phyloP scores from a whole-genome alignment of 306 rosid genomes.

The Corylus americana region DNA sequence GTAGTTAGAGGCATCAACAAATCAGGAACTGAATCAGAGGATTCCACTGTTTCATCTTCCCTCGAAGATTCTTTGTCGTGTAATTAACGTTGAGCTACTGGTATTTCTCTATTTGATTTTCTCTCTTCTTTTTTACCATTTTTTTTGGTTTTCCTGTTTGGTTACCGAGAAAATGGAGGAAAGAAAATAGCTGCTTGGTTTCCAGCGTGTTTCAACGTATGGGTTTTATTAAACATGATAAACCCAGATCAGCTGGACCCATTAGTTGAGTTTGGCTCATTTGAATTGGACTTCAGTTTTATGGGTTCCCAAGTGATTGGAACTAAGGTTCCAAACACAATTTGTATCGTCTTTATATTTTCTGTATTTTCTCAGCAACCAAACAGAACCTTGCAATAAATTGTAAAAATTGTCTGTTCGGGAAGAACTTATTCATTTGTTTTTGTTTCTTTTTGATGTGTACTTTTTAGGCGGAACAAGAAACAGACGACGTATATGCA shows the following conservation, averaged over 20 bases:
- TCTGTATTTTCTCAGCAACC: constrained; percentile 4
- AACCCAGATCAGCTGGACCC: neutral
- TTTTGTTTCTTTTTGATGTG: constrained; percentile 13
- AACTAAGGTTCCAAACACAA: neutral
- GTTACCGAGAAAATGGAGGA: constrained; percentile 16
- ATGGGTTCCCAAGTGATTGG: neutral
- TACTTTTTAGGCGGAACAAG: constrained; percentile 78
- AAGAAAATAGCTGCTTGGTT: constrained; percentile 5
- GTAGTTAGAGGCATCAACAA: constrained; percentile 88
- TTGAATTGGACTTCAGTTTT: neutral
- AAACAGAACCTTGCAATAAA: neutral
- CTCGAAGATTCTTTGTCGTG: constrained; percentile 77
- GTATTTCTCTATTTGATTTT: constrained; percentile 45
- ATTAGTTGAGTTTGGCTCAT: neutral
- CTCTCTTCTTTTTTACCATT: neutral
- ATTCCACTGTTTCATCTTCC: constrained; percentile 75
- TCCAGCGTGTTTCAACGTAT: neutral
- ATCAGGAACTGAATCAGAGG: constrained; percentile 78
- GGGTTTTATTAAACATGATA: constrained; percentile 13
- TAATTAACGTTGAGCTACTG: constrained; percentile 60
- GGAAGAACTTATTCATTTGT: constrained; percentile 23
- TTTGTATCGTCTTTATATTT: neutral
- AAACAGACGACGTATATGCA: constrained; percentile 88
- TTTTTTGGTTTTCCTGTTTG: constrained; percentile 1
- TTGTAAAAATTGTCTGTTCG: neutral